These are phyloP conservation scores for Berkeleyomyces rouxiae DNA, from an alignment of 2,329 filamentous ascomycete species.

Conservation along the genomic window DNA sequence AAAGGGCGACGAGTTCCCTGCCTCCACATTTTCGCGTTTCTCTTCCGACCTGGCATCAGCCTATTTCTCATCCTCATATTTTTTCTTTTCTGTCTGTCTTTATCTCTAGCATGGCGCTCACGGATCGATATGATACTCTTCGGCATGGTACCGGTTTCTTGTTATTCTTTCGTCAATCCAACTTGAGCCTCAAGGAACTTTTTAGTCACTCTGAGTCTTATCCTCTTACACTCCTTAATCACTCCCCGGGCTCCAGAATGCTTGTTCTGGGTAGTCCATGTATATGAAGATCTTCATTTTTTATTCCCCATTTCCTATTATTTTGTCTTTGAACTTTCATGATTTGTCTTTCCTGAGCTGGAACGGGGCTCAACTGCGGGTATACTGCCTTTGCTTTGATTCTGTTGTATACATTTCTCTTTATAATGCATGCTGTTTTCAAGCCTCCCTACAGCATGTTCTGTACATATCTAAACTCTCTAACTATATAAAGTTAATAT, in stretches of 20 bases:
- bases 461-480: not conserved
- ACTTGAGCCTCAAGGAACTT: conserved; percentile 3
- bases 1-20: not conserved
- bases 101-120: conserved; percentile 6
- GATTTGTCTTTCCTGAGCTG: not conserved
- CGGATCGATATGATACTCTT: conserved; percentile 11
- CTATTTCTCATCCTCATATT: not conserved
- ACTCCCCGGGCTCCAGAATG: not conserved
- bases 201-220: not conserved
- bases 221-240: not conserved
- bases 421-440: not conserved
- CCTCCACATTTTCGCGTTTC: not conserved
- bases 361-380: not conserved
- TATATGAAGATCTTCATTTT: not conserved
- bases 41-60: not conserved
- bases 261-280: not conserved
- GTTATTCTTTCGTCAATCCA: conserved; percentile 4
- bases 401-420: not conserved
- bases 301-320: not conserved
- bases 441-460: not conserved
- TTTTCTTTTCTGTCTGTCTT: conserved; percentile 2
- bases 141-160: conserved; percentile 4
- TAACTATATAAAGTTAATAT: not conserved
- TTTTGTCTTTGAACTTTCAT: not conserved
- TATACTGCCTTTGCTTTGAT: not conserved